Evolutionary conservation across 2,329 filamentous ascomycete species (phyloP).

Genomic region (Ceratocystis eucalypticola): DNA sequence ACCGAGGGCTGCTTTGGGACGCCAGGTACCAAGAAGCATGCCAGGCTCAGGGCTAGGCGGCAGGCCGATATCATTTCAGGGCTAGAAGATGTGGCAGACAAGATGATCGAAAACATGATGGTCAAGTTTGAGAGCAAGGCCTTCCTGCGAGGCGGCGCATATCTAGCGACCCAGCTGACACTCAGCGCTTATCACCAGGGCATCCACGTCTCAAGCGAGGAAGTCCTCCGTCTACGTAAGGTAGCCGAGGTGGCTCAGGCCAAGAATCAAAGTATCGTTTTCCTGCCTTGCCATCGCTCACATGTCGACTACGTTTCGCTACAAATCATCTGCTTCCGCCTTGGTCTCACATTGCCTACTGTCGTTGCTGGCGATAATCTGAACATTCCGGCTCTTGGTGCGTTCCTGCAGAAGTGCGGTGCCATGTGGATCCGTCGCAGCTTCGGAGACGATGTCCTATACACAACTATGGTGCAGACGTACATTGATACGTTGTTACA

Average conservation of each 20-base stretch:
- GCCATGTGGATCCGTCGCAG: conserved; percentile 92
- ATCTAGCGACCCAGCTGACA: conserved; percentile 71
- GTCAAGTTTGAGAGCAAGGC: conserved; percentile 95
- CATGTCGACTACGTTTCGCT: conserved; percentile 94
- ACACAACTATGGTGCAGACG: conserved; percentile 82
- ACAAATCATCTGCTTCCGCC: conserved; percentile 86
- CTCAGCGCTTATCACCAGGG: conserved; percentile 92
- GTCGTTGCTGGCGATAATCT: conserved; percentile 93
- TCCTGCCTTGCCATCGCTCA: conserved; percentile 84
- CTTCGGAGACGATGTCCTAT: conserved; percentile 84
- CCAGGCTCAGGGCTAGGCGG: conserved; percentile 10
- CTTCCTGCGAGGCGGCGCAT: conserved; percentile 88
- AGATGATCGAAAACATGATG: conserved; percentile 89
- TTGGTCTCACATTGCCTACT: conserved; percentile 77
- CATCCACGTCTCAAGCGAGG: conserved; percentile 90
- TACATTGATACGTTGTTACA: conserved; percentile 90
- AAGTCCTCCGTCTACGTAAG: conserved; percentile 67
- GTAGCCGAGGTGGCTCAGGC: conserved; percentile 71
- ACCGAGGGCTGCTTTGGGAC: conserved; percentile 41
- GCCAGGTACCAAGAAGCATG: conserved; percentile 21
- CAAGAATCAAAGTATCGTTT: conserved; percentile 91
- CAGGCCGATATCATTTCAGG: conserved; percentile 35
- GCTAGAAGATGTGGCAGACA: conserved; percentile 67
- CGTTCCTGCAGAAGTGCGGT: conserved; percentile 87
- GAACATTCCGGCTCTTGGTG: conserved; percentile 81